Evolutionary conservation across 495 filamentous ascomycete genomes (phyloP).

Genomic region (Neurospora tetraspora): DNA sequence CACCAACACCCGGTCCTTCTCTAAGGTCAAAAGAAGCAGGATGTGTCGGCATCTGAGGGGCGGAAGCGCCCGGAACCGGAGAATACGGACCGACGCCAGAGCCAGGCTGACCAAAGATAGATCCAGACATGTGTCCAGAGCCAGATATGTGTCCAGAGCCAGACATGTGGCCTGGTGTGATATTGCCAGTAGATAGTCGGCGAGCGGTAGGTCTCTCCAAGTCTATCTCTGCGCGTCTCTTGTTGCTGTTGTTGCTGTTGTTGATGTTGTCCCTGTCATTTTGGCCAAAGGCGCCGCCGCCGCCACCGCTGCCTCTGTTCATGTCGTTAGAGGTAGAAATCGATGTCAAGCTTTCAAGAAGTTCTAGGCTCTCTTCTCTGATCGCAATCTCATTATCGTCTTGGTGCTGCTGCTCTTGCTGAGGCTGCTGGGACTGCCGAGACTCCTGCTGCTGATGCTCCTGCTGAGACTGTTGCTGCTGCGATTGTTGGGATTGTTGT

Average conservation of each 20-base stretch:
- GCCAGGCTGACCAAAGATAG: neutral
- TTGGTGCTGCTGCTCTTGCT: neutral
- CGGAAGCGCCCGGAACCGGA: neutral
- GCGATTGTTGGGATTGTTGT: neutral
- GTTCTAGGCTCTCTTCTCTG: neutral
- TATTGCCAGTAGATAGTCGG: neutral
- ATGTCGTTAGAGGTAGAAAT: neutral
- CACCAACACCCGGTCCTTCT: neutral
- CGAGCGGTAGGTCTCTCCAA: neutral
- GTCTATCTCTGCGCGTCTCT: neutral
- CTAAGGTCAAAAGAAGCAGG: neutral
- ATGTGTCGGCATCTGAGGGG: neutral
- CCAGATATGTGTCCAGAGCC: neutral
- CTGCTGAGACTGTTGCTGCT: neutral
- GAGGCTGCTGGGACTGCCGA: neutral
- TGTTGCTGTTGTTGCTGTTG: neutral
- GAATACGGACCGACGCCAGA: neutral
- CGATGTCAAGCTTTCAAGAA: neutral
- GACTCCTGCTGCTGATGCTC: neutral
- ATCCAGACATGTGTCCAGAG: neutral
- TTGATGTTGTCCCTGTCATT: neutral
- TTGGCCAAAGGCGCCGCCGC: neutral
- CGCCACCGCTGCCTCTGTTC: neutral
- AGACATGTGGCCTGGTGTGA: neutral
- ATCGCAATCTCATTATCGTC: neutral